Evolutionary conservation across 768 basidiomycete species (phyloP), one percentile per base, ranked within the genome.

Genomic region (Lactarius psammicola): DNA sequence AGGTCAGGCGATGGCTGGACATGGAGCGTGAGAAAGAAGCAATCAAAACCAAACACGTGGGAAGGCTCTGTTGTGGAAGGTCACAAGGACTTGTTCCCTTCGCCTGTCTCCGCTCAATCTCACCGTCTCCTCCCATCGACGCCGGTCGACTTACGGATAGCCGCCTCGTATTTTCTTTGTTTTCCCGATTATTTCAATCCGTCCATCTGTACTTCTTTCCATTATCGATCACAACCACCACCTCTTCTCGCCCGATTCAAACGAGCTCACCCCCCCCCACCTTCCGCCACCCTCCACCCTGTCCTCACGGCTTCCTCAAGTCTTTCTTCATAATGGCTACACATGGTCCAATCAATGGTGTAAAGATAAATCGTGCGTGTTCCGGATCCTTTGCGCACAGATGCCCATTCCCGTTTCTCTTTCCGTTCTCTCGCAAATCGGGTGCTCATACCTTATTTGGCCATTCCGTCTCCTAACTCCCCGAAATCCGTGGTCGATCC

Each of bases 281-380:
- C 53, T 49, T 40, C 46, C 55, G 13, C 51, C 31, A 40, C 56
- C 38, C 8, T 60, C 46, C 34, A 30, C 38, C 20, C 51, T 31
- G 44, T 31, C 62, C 33, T 54, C 56, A 62, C 53, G 56, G 60
- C 59, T 26, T 36, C 31, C 18, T 55, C 63, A 59, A 26, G 34
- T 44, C 46, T 20, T 36, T 44, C 59, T 51, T 62, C 6, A 30
- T 56, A 42, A 89, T 89, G 87, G 78, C 85, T 59, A 85, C 85
- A 69, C 85, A 88, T 77, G 87, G 81, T 70, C 89, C 90, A 75
- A 89, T 91, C 79, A 91, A 91, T 76, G 89, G 89, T 72, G 86
- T 90, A 76, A 91, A 89, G 81, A 83, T 90, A 73, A 89, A 88
- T 75, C 83, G 90, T 91, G 75, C 80, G 89, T 87, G 58, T 57